Conservation (phyloP, 371 early-diverging fungal genomes). For the Circinella minor region DNA sequence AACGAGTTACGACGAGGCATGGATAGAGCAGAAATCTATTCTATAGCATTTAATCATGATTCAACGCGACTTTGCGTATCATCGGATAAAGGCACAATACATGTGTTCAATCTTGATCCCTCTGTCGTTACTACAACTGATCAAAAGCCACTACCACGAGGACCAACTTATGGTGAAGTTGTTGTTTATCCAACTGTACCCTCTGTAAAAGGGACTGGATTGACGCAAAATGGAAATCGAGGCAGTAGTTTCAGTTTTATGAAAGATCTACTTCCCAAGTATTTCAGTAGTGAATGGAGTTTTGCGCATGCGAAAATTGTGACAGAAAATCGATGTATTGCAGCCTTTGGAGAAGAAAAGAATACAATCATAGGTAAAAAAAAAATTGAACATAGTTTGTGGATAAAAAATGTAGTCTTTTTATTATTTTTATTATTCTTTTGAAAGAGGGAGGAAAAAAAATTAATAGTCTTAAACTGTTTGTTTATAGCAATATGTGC, state of each 20-base stretch:
- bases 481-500: conserved; percentile 71
- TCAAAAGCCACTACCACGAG: conserved; percentile 40
- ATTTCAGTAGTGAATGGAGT: conserved; percentile 93
- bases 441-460: too few species aligned
- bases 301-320: conserved; percentile 89
- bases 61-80: conserved; percentile 83
- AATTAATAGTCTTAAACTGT: neutral
- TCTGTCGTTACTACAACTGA: conserved; percentile 44
- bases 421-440: neutral
- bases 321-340: conserved; percentile 79
- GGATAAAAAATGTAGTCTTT: neutral
- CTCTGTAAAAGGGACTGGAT: conserved; percentile 35
- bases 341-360: conserved; percentile 78
- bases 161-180: conserved; percentile 65
- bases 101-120: conserved; percentile 88
- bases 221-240: conserved; percentile 50
- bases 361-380: conserved; percentile 72
- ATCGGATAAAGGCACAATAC: conserved; percentile 93
- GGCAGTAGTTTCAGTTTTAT: conserved; percentile 79
- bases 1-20: conserved; percentile 90
- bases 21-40: conserved; percentile 89
- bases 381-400: neutral
- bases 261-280: conserved; percentile 90
- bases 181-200: conserved; percentile 30
- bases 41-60: conserved; percentile 84